Conservation (phyloP, 2,329 filamentous ascomycete species). For the Botrytis porri region DNA sequence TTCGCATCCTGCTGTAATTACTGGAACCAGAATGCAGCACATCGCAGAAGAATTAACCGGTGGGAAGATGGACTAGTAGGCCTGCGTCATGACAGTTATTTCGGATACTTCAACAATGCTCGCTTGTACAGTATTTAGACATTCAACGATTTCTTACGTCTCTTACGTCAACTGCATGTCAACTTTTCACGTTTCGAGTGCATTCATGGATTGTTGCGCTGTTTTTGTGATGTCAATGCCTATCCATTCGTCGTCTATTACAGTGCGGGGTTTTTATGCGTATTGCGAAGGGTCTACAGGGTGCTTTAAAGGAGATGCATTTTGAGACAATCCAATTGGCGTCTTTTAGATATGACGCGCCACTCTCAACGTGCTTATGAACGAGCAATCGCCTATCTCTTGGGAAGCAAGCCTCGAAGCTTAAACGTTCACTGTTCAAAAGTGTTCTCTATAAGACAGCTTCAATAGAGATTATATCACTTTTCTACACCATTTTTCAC, state of each 20-base stretch:
- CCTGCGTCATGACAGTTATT: constrained; percentile 1
- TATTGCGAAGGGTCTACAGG: background rate
- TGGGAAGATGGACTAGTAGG: constrained; percentile 50
- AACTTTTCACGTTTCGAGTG: background rate
- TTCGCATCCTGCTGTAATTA: constrained; percentile 38
- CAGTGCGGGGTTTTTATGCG: background rate
- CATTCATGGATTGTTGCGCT: background rate
- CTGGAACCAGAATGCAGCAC: constrained; percentile 57
- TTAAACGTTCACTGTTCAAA: background rate
- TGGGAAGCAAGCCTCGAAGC: background rate
- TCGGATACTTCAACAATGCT: background rate
- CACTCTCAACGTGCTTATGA: background rate
- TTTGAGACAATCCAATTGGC: background rate
- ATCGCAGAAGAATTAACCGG: constrained; percentile 67
- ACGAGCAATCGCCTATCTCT: background rate
- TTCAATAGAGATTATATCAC: background rate
- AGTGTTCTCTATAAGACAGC: background rate
- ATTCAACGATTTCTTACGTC: background rate
- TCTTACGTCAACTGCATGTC: background rate
- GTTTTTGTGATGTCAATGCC: background rate
- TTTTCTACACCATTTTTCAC: background rate
- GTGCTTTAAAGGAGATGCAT: background rate
- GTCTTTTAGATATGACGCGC: background rate
- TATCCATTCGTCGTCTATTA: background rate
- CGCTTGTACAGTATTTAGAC: background rate